phyloP scores from a whole-genome alignment of 192 early-diverging fungal species.

The Linnemannia hyalina region DNA sequence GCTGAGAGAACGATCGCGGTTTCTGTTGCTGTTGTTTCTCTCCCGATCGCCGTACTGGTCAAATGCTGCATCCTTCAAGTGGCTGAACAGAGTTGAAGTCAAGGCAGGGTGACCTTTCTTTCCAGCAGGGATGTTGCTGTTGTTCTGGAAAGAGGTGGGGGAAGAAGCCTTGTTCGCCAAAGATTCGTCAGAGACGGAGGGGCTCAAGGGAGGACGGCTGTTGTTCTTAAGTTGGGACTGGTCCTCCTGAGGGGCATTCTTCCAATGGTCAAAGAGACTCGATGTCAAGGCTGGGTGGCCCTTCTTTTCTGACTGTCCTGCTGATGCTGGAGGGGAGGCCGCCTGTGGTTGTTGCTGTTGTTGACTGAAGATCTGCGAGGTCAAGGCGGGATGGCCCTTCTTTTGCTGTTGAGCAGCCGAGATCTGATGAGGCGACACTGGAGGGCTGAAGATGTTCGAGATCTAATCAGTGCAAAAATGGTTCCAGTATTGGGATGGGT shows the following conservation, averaged over 20 bases:
- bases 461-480: conserved; percentile 17
- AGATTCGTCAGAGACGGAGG: conserved; percentile 21
- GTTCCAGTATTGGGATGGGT: not conserved
- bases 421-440: conserved; percentile 27
- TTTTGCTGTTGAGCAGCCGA: conserved; percentile 5
- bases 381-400: conserved; percentile 13
- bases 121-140: not conserved
- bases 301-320: conserved; percentile 21
- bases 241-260: conserved; percentile 8
- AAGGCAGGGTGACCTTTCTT: conserved; percentile 50
- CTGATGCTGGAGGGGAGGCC: not conserved
- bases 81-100: conserved; percentile 18
- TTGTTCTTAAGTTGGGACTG: not conserved
- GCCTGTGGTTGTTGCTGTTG: not conserved
- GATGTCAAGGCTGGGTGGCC: conserved; percentile 55
- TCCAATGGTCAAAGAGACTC: conserved; percentile 37
- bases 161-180: not conserved
- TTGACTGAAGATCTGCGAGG: not conserved
- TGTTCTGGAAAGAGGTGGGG: not conserved
- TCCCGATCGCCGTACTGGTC: not conserved
- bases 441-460: conserved; percentile 46
- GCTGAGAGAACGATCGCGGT: not conserved
- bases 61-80: conserved; percentile 9
- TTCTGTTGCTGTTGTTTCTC: not conserved
- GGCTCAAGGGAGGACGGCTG: conserved; percentile 13